These are phyloP conservation scores for Cercospora sp. DNA, from an alignment of 2,329 filamentous ascomycete genomes.

Conservation along the genomic window DNA sequence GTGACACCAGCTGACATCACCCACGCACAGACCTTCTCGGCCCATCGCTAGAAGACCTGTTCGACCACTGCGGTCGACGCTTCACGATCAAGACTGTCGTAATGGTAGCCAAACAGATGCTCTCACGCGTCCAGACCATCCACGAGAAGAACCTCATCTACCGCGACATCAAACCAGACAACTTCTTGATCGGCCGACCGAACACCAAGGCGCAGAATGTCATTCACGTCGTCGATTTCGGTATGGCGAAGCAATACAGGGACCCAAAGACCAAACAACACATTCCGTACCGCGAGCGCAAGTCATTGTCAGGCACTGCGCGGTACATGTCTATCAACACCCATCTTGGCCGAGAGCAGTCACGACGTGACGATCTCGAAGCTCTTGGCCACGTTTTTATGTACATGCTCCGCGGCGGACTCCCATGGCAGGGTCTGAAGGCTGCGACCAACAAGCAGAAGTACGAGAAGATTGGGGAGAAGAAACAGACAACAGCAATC, in stretches of 20 bases:
- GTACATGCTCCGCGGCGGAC: conserved; percentile 66
- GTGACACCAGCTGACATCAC: conserved; percentile 16
- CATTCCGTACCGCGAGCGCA: conserved; percentile 94
- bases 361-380: conserved; percentile 91
- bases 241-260: conserved; percentile 99
- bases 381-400: conserved; percentile 72
- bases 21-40: conserved; percentile 70
- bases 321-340: conserved; percentile 99
- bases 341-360: conserved; percentile 93
- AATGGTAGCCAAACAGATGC: conserved; percentile 99
- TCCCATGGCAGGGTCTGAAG: conserved; percentile 64
- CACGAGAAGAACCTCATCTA: conserved; percentile 99
- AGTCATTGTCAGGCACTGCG: conserved; percentile 93
- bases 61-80: conserved; percentile 92
- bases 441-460: conserved; percentile 59
- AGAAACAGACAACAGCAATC: conserved; percentile 97
- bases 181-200: conserved; percentile 93
- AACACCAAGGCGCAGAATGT: conserved; percentile 94
- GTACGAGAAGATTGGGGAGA: conserved; percentile 99
- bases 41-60: conserved; percentile 91
- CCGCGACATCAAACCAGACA: conserved; percentile 98
- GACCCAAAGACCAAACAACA: conserved; percentile 99
- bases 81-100: conserved; percentile 98
- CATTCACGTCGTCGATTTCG: conserved; percentile 98
- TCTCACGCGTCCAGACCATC: conserved; percentile 88